A percentile compares a stretch with the other conserved stretches of the same genome.
phyloP scores from a whole-genome alignment of 1,139 yeast genomes.

The Pneumocystis oryctolagi region DNA sequence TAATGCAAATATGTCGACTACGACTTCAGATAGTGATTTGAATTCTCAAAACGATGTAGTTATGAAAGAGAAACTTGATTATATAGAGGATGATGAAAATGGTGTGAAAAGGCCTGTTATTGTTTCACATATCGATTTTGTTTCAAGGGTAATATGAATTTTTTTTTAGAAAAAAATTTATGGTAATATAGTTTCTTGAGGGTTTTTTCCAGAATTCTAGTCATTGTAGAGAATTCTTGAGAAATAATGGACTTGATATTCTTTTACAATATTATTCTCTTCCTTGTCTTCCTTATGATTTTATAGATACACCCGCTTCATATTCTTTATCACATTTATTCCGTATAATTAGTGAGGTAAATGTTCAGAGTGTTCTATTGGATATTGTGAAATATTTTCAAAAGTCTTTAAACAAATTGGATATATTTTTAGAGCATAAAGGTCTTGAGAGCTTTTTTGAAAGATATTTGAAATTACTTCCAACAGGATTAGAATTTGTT shows the following conservation, averaged over 20 bases:
- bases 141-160: constrained; percentile 12
- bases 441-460: constrained; percentile 10
- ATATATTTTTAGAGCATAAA: constrained; percentile 4
- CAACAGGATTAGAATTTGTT: background rate
- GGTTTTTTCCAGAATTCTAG: constrained; percentile 23
- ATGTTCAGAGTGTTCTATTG: constrained; percentile 7
- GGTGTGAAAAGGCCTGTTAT: constrained; percentile 4
- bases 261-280: constrained; percentile 20
- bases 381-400: constrained; percentile 9
- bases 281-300: constrained; percentile 25
- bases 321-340: constrained; percentile 18
- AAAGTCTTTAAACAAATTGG: constrained; percentile 4
- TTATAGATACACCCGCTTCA: constrained; percentile 23
- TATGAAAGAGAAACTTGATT: background rate
- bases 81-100: constrained; percentile 6
- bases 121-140: constrained; percentile 15
- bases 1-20: background rate
- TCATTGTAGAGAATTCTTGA: constrained; percentile 24
- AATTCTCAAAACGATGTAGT: background rate
- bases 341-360: constrained; percentile 12
- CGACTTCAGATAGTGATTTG: background rate
- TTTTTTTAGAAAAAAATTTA: background rate
- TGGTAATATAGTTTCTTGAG: constrained; percentile 19
- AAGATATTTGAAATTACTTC: constrained; percentile 1
- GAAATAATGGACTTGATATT: constrained; percentile 20